Conservation (phyloP, 257 asterid species). For the Marsdenia floribunda region DNA sequence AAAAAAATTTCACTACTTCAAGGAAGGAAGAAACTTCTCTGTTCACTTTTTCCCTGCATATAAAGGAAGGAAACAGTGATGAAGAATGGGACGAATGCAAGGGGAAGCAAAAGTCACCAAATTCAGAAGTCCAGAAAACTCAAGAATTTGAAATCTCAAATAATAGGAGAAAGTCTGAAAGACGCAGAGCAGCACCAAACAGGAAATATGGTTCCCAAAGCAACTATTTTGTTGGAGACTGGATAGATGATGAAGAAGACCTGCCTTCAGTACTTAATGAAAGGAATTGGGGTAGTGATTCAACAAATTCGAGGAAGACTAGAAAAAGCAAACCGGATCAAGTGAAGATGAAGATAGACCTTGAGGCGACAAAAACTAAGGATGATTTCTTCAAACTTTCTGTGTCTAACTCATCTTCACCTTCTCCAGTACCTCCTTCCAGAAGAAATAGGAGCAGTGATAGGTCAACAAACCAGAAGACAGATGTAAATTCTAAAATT, state of each 20-base stretch:
- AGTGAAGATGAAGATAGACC: conserved; percentile 18
- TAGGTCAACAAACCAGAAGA: conserved; percentile 27
- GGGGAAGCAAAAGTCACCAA: conserved; percentile 27
- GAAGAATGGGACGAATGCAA: conserved; percentile 44
- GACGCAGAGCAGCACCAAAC: conserved; percentile 36
- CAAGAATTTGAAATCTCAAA: conserved; percentile 18
- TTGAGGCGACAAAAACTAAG: conserved; percentile 17
- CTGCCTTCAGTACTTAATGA: conserved; percentile 20
- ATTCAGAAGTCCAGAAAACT: conserved; percentile 20
- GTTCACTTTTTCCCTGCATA: conserved; percentile 17
- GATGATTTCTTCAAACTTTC: conserved; percentile 22
- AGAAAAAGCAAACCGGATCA: conserved; percentile 10
- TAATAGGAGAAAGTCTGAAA: conserved; percentile 32
- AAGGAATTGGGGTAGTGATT: conserved; percentile 9
- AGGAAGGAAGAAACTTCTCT: conserved; percentile 19
- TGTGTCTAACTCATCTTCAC: conserved; percentile 30
- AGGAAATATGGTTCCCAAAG: conserved; percentile 28
- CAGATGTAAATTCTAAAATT: conserved; percentile 31
- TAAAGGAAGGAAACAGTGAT: conserved; percentile 30
- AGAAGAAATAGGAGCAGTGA: conserved; percentile 21
- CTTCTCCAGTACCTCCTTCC: conserved; percentile 35
- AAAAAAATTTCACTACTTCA: conserved; percentile 18
- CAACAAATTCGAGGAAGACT: background rate
- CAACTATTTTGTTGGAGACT: conserved; percentile 35
- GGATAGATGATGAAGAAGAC: conserved; percentile 61